Conservation (phyloP, 805 yeast species). For the Metschnikowia anglica region DNA sequence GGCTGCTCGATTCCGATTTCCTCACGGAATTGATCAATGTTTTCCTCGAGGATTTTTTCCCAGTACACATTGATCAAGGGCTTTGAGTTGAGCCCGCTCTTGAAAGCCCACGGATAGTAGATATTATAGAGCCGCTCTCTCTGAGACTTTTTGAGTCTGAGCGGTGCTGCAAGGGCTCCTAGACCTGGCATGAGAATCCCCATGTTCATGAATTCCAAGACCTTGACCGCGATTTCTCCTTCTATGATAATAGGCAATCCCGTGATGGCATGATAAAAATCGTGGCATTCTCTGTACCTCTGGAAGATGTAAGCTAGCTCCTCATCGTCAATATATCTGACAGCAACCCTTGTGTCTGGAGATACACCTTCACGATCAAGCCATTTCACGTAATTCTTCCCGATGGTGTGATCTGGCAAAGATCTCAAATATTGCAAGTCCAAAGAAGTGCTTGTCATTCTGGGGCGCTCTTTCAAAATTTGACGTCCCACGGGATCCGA, state of each 20-base stretch:
- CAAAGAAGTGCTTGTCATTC: slow-evolving; percentile 72
- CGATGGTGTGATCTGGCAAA: slow-evolving; percentile 70
- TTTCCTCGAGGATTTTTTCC: slow-evolving; percentile 77
- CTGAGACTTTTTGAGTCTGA: slow-evolving; percentile 64
- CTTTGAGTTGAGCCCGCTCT: slow-evolving; percentile 67
- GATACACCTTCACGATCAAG: slow-evolving; percentile 82
- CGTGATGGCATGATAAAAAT: slow-evolving; percentile 89
- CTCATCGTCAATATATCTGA: slow-evolving; percentile 82
- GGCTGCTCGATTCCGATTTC: slow-evolving; percentile 77
- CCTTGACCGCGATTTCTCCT: slow-evolving; percentile 94
- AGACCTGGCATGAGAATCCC: slow-evolving; percentile 95
- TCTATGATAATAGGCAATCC: slow-evolving; percentile 89
- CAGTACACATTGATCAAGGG: slow-evolving; percentile 87
- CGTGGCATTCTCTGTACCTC: slow-evolving; percentile 94
- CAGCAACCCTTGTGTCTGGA: slow-evolving; percentile 91
- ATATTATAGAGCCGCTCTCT: slow-evolving; percentile 61
- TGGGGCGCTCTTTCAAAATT: slow-evolving; percentile 75
- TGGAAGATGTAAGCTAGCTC: slow-evolving; percentile 91
- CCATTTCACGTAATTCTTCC: slow-evolving; percentile 79
- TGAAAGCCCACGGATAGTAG: slow-evolving; percentile 86
- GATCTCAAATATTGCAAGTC: slow-evolving; percentile 57
- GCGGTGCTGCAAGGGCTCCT: slow-evolving; percentile 88
- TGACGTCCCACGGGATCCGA: slow-evolving; percentile 72
- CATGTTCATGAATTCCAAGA: slow-evolving; percentile 86
- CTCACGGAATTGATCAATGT: slow-evolving; percentile 66